phyloP scores from a whole-genome alignment of 805 yeast genomes.

The Maudiozyma saulgeensis region DNA sequence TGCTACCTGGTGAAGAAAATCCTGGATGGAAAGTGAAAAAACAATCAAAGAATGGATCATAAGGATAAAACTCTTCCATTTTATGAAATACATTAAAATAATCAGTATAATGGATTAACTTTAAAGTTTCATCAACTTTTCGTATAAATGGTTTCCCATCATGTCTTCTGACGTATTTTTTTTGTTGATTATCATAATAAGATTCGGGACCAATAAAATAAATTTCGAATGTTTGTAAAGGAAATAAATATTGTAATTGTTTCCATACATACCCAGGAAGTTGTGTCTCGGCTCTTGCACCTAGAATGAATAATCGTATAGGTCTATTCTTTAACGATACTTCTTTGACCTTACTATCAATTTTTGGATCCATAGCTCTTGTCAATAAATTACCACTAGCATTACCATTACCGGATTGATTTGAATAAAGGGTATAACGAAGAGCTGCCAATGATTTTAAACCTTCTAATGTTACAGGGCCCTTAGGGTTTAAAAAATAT shows the following conservation, averaged over 20 bases:
- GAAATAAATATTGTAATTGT: conserved; percentile 79
- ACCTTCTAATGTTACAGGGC: conserved; percentile 86
- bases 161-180: conserved; percentile 46
- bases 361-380: neutral
- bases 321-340: conserved; percentile 58
- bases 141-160: conserved; percentile 48
- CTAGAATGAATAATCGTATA: conserved; percentile 77
- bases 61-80: conserved; percentile 91
- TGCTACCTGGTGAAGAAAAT: conserved; percentile 61
- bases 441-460: conserved; percentile 87
- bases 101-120: conserved; percentile 76
- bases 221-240: conserved; percentile 70
- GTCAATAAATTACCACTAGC: neutral
- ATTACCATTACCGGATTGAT: neutral
- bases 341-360: neutral
- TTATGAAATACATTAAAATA: conserved; percentile 88
- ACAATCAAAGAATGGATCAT: conserved; percentile 89
- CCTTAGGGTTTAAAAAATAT: conserved; percentile 68
- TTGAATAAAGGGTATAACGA: conserved; percentile 72
- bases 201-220: conserved; percentile 94
- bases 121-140: conserved; percentile 63
- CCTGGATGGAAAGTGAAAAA: conserved; percentile 97
- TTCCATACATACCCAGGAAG: conserved; percentile 94
- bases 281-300: conserved; percentile 89
- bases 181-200: conserved; percentile 61